Evolutionary conservation across 345 rosid species (phyloP).

Genomic region (Adansonia digitata): DNA sequence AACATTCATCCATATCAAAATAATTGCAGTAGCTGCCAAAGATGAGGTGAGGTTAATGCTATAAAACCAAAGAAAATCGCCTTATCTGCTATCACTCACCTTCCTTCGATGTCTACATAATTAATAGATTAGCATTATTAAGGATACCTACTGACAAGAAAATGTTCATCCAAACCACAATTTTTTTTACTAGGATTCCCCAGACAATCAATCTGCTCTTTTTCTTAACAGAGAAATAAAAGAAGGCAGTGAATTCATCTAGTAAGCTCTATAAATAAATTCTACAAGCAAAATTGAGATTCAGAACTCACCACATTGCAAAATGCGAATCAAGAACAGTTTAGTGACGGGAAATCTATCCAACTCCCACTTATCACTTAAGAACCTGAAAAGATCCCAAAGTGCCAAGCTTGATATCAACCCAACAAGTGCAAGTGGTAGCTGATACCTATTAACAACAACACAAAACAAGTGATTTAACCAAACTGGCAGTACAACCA

Average conservation of each 20-base stretch:
- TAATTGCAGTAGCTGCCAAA: slow-evolving; percentile 64
- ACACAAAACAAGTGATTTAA: not conserved
- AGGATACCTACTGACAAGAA: too few species aligned
- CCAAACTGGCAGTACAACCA: too few species aligned
- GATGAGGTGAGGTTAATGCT: slow-evolving; percentile 7
- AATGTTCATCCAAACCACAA: not conserved
- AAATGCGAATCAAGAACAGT: slow-evolving; percentile 48
- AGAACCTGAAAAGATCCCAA: slow-evolving; percentile 80
- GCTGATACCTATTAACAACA: slow-evolving; percentile 62
- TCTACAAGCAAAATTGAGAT: not conserved
- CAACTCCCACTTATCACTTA: slow-evolving; percentile 62
- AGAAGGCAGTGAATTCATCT: too few species aligned
- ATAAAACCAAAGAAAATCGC: not conserved
- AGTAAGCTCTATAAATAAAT: not conserved
- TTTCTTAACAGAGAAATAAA: not conserved
- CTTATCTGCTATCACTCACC: not conserved
- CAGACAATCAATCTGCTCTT: too few species aligned
- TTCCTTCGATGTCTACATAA: not conserved
- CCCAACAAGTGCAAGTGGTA: slow-evolving; percentile 87
- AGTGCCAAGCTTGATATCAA: slow-evolving; percentile 73
- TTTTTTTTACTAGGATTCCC: not conserved
- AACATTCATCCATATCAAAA: slow-evolving; percentile 65
- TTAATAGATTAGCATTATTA: too few species aligned
- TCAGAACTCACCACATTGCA: slow-evolving; percentile 65
- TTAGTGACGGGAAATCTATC: slow-evolving; percentile 49